Conservation (phyloP, 192 early-diverging fungal species). For the Allomyces macrogynus region DNA sequence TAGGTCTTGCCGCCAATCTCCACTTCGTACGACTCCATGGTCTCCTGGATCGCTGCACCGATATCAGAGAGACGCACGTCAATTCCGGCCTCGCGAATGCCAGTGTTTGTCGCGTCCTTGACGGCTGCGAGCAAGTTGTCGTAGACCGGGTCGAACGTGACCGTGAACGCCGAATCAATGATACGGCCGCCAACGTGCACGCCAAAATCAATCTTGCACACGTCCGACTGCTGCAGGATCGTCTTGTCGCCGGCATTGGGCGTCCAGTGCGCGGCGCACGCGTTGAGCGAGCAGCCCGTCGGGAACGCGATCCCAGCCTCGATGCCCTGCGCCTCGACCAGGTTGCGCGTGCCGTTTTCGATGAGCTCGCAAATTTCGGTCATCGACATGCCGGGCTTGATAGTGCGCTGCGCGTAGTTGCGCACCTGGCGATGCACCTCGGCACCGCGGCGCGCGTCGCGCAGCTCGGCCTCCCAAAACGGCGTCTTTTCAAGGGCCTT, state of each 20-base stretch:
- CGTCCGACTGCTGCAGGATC: conserved; percentile 69
- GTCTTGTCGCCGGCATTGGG: conserved; percentile 93
- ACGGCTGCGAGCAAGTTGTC: conserved; percentile 70
- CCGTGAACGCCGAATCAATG: conserved; percentile 84
- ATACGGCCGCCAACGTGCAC: conserved; percentile 81
- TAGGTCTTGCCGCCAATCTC: conserved; percentile 81
- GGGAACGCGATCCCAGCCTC: conserved; percentile 84
- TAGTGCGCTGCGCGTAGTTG: conserved; percentile 46
- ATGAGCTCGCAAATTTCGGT: conserved; percentile 80
- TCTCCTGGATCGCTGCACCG: conserved; percentile 86
- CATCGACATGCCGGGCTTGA: conserved; percentile 91
- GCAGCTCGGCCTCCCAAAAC: conserved; percentile 44
- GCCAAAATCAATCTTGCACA: conserved; percentile 95
- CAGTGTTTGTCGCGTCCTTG: conserved; percentile 89
- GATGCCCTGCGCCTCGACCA: conserved; percentile 71
- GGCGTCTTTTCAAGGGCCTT: conserved; percentile 46
- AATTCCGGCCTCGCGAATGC: conserved; percentile 81
- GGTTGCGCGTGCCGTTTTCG: conserved; percentile 77
- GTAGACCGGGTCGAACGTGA: conserved; percentile 78
- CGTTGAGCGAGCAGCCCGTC: conserved; percentile 79
- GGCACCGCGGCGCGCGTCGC: conserved; percentile 66
- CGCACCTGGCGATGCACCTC: conserved; percentile 92
- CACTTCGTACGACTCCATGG: conserved; percentile 97
- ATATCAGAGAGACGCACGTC: conserved; percentile 87
- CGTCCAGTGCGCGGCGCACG: conserved; percentile 93